Evolutionary conservation across 129 eudicot species (phyloP), one percentile per base, ranked within the genome.

Genomic region (Chrysanthemum makinoi): DNA sequence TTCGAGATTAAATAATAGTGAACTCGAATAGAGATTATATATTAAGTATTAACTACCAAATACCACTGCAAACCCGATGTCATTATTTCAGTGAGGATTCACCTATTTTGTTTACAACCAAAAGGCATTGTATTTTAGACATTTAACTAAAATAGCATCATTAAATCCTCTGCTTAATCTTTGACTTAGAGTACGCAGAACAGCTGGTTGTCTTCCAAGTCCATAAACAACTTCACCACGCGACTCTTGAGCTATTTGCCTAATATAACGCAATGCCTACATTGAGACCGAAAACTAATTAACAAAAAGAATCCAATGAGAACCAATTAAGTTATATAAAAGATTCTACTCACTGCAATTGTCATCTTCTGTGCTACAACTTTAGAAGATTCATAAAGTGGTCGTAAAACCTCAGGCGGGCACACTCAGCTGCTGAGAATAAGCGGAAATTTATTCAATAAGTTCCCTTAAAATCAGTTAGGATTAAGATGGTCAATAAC

Each of bases 321-420:
- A 60, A 24, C 44, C 11, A 13, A 11, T 59, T 2, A 30, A 65
- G 17, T 10, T 19, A 18, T 72, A 52, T 54, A 39, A 28, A 46
- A 3, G 20, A 44, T 6, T 48, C 24, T 17, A 80, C 97, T 86
- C 77, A 94, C 99, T 28, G 99, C 97, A 65, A 87, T 90, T 30
- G 99, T 94, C 83, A 83, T 82, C 69, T 84, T 94, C 72, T 94
- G 99, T 2, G 99, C 99, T 58, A 90, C 89, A 20, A 88, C 83
- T 84, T 86, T 88, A 24, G 99, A 83, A 39, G 99, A 94, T 83
- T 87, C 94, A 75, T 94, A 94, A 68, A 94, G 95, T 28, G 99
- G 96, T n/a, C 99, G 89, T 15, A 94, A 77, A 77, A 94, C 94
- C 80, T 94, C 99, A 1, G n/a, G n/a, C n/a, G n/a, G 99, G 99